phyloP scores from a whole-genome alignment of 768 basidiomycete species.

The Termitomyces heimii region DNA sequence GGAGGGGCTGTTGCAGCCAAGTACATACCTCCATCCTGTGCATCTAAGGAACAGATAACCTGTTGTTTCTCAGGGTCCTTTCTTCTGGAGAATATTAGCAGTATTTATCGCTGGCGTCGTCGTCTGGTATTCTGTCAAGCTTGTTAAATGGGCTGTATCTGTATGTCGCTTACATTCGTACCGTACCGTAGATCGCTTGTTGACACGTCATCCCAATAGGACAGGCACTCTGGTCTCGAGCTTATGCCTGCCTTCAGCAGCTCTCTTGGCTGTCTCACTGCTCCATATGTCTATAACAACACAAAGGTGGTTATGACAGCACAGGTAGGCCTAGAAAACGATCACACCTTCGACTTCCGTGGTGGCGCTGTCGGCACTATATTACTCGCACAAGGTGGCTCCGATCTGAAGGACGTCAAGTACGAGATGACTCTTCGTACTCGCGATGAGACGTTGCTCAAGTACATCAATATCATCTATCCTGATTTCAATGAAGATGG shows the following conservation, averaged over 20 bases:
- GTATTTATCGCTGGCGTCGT: conserved; percentile 37
- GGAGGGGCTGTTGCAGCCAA: conserved; percentile 35
- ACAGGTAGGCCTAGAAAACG: conserved; percentile 26
- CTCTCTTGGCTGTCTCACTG: conserved; percentile 43
- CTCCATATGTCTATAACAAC: conserved; percentile 39
- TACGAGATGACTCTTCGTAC: conserved; percentile 45
- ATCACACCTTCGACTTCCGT: conserved; percentile 41
- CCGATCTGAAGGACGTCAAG: conserved; percentile 34
- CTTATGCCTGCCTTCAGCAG: conserved; percentile 49
- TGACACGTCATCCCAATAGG: conserved; percentile 22
- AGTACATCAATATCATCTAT: conserved; percentile 29
- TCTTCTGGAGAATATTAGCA: conserved; percentile 51
- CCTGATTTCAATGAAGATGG: conserved; percentile 27
- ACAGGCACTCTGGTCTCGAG: conserved; percentile 45
- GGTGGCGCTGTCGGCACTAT: conserved; percentile 49
- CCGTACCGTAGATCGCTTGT: neutral
- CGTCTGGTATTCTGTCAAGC: conserved; percentile 35
- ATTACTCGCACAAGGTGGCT: conserved; percentile 36
- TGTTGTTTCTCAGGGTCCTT: conserved; percentile 31
- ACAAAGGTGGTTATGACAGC: conserved; percentile 29
- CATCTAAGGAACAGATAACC: neutral
- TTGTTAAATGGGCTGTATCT: conserved; percentile 41
- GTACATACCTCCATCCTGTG: neutral
- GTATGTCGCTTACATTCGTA: conserved; percentile 23
- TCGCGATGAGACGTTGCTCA: conserved; percentile 32